Evolutionary conservation across 2,329 filamentous ascomycete genomes (phyloP), one percentile per base, ranked within the genome.

Genomic region (Fusarium hainanense): DNA sequence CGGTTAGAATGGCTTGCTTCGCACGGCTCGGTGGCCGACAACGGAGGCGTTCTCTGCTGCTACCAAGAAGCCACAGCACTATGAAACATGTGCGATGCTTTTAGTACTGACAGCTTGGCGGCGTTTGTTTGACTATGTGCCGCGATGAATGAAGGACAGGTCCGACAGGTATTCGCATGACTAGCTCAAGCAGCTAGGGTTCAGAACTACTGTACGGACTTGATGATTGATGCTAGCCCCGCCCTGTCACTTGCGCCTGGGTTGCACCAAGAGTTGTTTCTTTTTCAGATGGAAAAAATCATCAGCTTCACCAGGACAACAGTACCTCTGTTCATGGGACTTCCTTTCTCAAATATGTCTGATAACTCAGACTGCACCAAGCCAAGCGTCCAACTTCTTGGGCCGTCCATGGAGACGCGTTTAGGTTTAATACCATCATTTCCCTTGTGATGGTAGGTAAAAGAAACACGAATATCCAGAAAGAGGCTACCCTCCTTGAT

Each of bases 161-260:
- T 37, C 18, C 34, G 10, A n/a, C 12, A 59, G 30, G 58, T 69
- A 66, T 52, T 50, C 28, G 27, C 54, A 54, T 54, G 42, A 49
- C 46, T 49, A 28, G 25, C 20, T 42, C 28, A 25, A 51, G 34
- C 54, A 54, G 43, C 46, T 34, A 48, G 37, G 27, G 41, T 34
- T 40, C 32, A 28, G 28, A 23, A 41, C 55, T 42, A 56, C 47
- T 48, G 60, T 28, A 28, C 25, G 4, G 49, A 32, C 54, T 23
- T 63, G 41, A 44, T 43, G 54, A 47, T 43, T 61, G 43, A 41
- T 57, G 63, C 58, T 58, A 30, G 60, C 42, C 32, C 47, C 34
- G 59, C 59, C 65, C 63, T 69, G 41, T 62, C 44, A 48, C 60
- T 62, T 73, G 54, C 55, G 70, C 63, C 56, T 50, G 61, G 59